Evolutionary conservation across 1,284 basidiomycete genomes (phyloP), one percentile per base, ranked within the genome.

Genomic region (Rhodotorula sp.): DNA sequence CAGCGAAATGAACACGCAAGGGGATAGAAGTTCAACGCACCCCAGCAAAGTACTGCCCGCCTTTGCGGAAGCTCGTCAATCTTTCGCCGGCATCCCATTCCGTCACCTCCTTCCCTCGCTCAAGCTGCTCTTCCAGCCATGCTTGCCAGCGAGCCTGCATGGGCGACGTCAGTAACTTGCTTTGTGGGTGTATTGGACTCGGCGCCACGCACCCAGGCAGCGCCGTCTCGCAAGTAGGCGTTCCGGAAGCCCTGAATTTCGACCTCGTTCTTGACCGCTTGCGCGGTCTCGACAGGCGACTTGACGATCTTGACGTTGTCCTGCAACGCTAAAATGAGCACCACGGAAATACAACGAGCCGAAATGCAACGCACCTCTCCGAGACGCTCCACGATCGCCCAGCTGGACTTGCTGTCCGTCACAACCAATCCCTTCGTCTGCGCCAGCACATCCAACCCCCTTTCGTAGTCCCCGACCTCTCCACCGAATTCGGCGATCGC

Each of bases 71-170:
- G 77, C 89, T 86, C 2, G 89, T 91, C 66, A 98, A 82, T 64
- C 89, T 86, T 79, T 88, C 89, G 0, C 88, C 91, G 6, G 94
- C 95, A 76, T 94, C 89, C 82, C 89, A 97, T 80, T 99, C 95
- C 22, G 89, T 90, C 69, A 98, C 87, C 58, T 80, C 77, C 58
- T 89, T 88, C 67, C 88, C 84, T 7, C 13, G 4, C 13, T n/a
- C 46, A 30, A 98, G 83, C 79, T 89, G 88, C 74, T 88, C 83
- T 75, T 99, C 94, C 5, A 99, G 83, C 92, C 93, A 97, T 0
- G 92, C 90, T 71, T 95, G 86, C 87, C 90, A 92, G 72, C 88
- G 85, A 10, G 85, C 87, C 79, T 80, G 55, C 2, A 4, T 4
- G n/a, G 9, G 6, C 2, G 24, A 6, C 4, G 9, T 51, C 50